Evolutionary conservation across 305 asterid species (phyloP).

Genomic region (Fraxinus baroniana): DNA sequence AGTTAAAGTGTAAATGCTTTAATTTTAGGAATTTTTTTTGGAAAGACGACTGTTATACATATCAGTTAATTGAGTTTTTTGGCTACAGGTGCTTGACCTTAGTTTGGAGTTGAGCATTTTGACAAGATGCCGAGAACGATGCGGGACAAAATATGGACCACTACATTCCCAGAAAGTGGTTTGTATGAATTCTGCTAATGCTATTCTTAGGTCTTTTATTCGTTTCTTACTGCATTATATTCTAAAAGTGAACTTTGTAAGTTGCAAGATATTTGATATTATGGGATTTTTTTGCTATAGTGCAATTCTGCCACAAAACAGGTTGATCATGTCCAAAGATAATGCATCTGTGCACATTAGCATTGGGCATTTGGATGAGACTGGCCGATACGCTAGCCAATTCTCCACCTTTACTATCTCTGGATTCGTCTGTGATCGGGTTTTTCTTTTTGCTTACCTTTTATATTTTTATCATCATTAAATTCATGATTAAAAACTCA

Average conservation of each 20-base stretch:
- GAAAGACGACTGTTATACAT: too few relatives aligned
- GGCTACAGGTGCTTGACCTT: neutral
- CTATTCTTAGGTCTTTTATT: neutral
- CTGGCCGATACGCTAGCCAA: neutral
- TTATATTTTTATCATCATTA: too few relatives aligned
- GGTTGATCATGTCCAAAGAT: slow-evolving; percentile 3
- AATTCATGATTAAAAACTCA: too few relatives aligned
- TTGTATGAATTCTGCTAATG: neutral
- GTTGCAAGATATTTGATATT: too few relatives aligned
- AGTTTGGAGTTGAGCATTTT: neutral
- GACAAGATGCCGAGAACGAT: slow-evolving; percentile 30
- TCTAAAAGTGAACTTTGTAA: neutral
- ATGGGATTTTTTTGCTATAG: too few relatives aligned
- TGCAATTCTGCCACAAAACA: slow-evolving; percentile 1
- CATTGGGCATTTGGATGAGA: slow-evolving; percentile 1
- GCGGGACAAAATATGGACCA: slow-evolving; percentile 32
- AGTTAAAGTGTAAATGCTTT: neutral
- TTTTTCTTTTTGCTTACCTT: neutral
- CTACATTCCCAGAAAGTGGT: slow-evolving; percentile 36
- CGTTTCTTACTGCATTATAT: too few relatives aligned
- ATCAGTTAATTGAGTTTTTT: neutral
- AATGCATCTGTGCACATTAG: neutral
- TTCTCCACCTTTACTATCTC: neutral
- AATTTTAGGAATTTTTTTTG: neutral
- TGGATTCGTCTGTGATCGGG: neutral